Evolutionary conservation across 306 rosid genomes (phyloP).

Genomic region (Prunus mume): DNA sequence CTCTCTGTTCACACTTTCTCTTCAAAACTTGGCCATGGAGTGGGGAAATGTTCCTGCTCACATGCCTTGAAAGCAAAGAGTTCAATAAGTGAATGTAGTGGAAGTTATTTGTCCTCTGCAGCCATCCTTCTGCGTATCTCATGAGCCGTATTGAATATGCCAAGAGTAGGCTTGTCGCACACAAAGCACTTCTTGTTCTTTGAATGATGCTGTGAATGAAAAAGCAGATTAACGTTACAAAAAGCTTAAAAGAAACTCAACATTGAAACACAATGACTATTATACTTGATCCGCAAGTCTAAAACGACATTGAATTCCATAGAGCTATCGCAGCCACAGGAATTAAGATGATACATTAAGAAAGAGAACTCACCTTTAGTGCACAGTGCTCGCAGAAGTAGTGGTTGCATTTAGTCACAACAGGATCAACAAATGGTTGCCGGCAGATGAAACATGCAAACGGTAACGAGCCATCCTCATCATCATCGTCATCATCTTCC

Average conservation of each 20-base stretch:
- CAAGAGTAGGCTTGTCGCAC: conserved; percentile 73
- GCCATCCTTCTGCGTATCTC: conserved; percentile 59
- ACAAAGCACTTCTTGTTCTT: conserved; percentile 86
- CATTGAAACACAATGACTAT: too few relatives aligned
- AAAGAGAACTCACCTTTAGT: conserved; percentile 47
- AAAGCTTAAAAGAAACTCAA: not conserved
- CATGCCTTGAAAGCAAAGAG: not conserved
- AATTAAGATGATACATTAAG: not conserved
- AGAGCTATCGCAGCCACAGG: not conserved
- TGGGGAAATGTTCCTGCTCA: not conserved
- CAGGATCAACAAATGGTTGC: conserved; percentile 79
- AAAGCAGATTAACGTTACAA: not conserved
- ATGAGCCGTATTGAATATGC: conserved; percentile 65
- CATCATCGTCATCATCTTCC: conserved; percentile 40
- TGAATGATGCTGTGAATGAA: conserved; percentile 60
- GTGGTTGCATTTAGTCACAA: conserved; percentile 77
- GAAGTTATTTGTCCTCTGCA: conserved; percentile 42
- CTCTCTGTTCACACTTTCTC: not conserved
- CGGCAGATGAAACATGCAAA: conserved; percentile 83
- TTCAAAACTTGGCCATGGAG: too few relatives aligned
- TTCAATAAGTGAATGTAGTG: not conserved
- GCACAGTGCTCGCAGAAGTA: conserved; percentile 89
- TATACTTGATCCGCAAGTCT: not conserved
- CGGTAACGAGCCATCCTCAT: conserved; percentile 55
- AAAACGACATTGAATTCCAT: not conserved